Percentiles rank a stretch among this genome's conserved stretches.
These are phyloP conservation scores for Cyclotella sp. DNA, from an alignment of 108 stramenopile species.

Conservation along the genomic window DNA sequence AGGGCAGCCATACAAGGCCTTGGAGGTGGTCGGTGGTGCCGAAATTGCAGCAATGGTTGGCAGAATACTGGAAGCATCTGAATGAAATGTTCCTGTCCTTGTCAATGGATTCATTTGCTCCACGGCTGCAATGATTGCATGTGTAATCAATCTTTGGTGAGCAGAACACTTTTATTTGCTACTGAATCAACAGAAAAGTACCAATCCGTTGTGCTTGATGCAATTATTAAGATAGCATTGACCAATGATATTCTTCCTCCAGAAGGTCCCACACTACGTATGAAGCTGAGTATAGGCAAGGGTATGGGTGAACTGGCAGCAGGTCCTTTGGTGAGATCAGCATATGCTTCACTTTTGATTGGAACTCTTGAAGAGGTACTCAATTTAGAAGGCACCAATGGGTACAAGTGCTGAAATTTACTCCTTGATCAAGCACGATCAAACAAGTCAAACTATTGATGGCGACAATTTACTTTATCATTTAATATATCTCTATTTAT, in stretches of 20 bases:
- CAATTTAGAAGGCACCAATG: conserved; percentile 5
- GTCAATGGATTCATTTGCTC: conserved; percentile 85
- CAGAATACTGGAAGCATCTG: conserved; percentile 63
- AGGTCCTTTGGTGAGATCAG: conserved; percentile 60
- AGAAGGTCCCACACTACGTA: conserved; percentile 61
- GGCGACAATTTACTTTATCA: no score
- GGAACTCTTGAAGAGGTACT: conserved; percentile 62
- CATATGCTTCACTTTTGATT: conserved; percentile 57
- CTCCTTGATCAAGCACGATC: no score
- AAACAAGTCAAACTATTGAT: no score
- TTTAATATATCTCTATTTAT: no score
- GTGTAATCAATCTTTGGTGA: conserved; percentile 50
- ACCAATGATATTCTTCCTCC: conserved; percentile 51
- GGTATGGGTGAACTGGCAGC: conserved; percentile 64
- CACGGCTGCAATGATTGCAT: conserved; percentile 75
- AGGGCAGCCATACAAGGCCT: conserved; percentile 29
- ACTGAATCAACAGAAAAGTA: conserved; percentile 75
- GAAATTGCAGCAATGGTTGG: conserved; percentile 86
- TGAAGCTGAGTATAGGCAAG: conserved; percentile 80
- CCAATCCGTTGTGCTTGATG: conserved; percentile 53
- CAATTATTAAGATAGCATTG: conserved; percentile 56
- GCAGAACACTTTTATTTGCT: conserved; percentile 65
- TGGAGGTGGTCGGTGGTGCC: conserved; percentile 70
- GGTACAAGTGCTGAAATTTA: not conserved
- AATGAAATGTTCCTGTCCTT: conserved; percentile 61